A percentile compares a stretch with the other conserved stretches of the same genome.
Conservation (phyloP, 768 basidiomycete genomes). For the Coprinopsis marcescibilis region DNA sequence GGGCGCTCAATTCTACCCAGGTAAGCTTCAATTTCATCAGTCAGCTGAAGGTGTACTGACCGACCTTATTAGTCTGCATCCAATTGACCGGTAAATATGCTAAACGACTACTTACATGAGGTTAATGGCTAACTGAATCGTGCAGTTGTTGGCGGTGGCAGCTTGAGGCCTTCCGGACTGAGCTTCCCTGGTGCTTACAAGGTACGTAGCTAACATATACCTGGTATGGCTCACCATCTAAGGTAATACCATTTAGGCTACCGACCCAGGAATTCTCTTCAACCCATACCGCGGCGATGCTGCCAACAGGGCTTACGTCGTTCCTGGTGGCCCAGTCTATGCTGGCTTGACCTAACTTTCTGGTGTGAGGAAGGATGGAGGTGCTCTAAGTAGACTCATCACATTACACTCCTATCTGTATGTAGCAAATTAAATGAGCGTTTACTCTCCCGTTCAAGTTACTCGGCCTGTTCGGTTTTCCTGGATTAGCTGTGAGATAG, state of each 20-base stretch:
- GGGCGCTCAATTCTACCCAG: slow-evolving; percentile 35
- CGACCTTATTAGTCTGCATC: slow-evolving; percentile 24
- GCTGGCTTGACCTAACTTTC: slow-evolving; percentile 18
- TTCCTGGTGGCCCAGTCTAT: slow-evolving; percentile 29
- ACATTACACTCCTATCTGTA: too few relatives aligned
- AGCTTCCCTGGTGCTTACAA: slow-evolving; percentile 33
- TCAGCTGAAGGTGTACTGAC: not conserved
- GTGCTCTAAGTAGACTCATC: too few relatives aligned
- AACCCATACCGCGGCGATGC: slow-evolving; percentile 32
- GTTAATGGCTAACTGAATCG: too few relatives aligned
- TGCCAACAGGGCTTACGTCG: slow-evolving; percentile 27
- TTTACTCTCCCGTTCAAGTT: too few relatives aligned
- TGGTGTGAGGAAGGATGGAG: too few relatives aligned
- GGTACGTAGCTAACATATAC: slow-evolving; percentile 14
- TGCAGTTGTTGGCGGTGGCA: slow-evolving; percentile 32
- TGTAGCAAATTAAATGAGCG: too few relatives aligned
- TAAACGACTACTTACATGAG: too few relatives aligned
- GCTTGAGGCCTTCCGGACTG: slow-evolving; percentile 29
- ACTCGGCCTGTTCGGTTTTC: too few relatives aligned
- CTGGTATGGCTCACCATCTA: too few relatives aligned
- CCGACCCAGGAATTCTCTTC: slow-evolving; percentile 31
- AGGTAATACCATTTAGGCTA: slow-evolving; percentile 22
- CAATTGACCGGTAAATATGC: slow-evolving; percentile 33
- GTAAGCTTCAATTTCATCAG: not conserved
- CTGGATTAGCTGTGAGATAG: too few relatives aligned